Percentiles rank a stretch among this genome's conserved stretches.
Evolutionary conservation across 164 flowering plant species (phyloP).

Genomic region (grape (Vitis vinifera)): DNA sequence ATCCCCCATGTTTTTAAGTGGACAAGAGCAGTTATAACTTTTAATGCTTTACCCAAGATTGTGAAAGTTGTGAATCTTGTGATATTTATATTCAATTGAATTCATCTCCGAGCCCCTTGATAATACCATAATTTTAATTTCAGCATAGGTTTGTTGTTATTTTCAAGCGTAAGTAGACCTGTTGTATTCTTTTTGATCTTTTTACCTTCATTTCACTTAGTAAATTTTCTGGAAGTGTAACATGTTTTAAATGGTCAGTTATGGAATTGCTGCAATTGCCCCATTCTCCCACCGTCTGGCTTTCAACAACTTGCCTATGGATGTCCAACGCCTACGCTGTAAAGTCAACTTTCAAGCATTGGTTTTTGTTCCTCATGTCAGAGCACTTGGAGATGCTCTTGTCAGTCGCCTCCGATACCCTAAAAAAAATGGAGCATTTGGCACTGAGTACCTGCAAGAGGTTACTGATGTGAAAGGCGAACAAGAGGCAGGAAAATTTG

Average conservation of each 20-base stretch:
- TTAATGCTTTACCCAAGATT: too few species aligned
- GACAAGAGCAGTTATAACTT: too few species aligned
- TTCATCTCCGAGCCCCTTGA: too few species aligned
- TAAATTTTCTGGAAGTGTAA: neutral
- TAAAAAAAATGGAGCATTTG: constrained; percentile 19
- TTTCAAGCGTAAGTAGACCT: neutral
- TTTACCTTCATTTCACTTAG: neutral
- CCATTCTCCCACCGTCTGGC: constrained; percentile 98
- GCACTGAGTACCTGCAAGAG: constrained; percentile 31
- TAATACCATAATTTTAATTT: neutral
- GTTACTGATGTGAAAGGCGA: constrained; percentile 31
- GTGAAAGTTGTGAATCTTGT: too few species aligned
- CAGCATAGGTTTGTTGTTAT: neutral
- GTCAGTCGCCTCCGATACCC: constrained; percentile 69
- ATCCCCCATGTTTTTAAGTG: too few species aligned
- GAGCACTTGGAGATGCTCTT: constrained; percentile 80
- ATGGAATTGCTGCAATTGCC: constrained; percentile 92
- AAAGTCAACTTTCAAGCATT: constrained; percentile 93
- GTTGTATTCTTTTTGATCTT: too few species aligned
- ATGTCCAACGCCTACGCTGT: constrained; percentile 87
- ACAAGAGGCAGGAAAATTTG: constrained; percentile 58
- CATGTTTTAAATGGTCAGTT: constrained; percentile 38
- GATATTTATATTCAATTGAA: too few species aligned
- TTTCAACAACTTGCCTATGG: constrained; percentile 80
- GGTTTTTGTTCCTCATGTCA: constrained; percentile 81